Evolutionary conservation across 129 eudicot species (phyloP).

Genomic region (Flaveria robusta): DNA sequence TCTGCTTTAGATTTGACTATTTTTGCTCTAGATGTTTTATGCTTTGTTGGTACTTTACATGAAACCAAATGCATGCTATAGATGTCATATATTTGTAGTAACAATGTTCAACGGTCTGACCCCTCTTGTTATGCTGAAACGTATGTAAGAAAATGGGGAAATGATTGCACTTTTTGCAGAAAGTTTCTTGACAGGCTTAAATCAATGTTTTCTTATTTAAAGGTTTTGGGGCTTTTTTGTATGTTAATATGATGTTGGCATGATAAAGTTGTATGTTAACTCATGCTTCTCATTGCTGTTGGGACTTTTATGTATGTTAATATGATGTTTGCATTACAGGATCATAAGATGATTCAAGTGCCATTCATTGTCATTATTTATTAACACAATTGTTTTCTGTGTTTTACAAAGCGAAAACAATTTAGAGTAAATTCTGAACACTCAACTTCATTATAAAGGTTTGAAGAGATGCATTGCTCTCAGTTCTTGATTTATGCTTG

Average conservation of each 20-base stretch:
- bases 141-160: neutral
- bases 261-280: neutral
- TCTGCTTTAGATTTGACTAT: constrained; percentile 29
- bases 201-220: neutral
- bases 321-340: too few species aligned
- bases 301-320: neutral
- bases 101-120: neutral
- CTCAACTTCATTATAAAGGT: too few species aligned
- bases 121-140: neutral
- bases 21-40: constrained; percentile 25
- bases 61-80: constrained; percentile 19
- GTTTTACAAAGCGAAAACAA: too few species aligned
- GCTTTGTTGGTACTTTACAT: constrained; percentile 18
- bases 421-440: too few species aligned
- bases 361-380: too few species aligned
- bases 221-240: neutral
- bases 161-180: neutral
- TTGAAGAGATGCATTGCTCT: too few species aligned
- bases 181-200: neutral
- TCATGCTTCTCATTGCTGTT: neutral
- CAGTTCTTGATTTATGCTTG: too few species aligned
- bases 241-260: neutral
- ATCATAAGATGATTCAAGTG: too few species aligned
- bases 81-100: neutral
- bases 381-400: too few species aligned